Conservation (phyloP, 2,329 filamentous ascomycete genomes). For the Cercospora janseana region DNA sequence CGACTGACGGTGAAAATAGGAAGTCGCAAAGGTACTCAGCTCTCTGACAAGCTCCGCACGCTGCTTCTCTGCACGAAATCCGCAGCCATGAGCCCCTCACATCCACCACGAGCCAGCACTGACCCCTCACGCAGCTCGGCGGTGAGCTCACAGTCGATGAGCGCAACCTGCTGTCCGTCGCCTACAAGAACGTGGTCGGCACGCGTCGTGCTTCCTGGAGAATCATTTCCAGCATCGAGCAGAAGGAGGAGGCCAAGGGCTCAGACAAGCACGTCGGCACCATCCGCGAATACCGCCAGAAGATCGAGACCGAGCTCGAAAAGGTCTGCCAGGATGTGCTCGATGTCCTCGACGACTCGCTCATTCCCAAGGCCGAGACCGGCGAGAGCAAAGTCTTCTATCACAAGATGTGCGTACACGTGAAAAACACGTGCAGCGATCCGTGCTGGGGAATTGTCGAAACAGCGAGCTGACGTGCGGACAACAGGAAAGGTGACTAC, state of each 20-base stretch:
- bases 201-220: conserved; percentile 98
- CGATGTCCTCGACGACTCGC: conserved; percentile 84
- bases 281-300: conserved; percentile 96
- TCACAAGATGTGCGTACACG: conserved; percentile 98
- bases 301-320: conserved; percentile 97
- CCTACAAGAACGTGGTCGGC: conserved; percentile 99
- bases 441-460: no score
- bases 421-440: no score
- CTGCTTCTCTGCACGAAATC: conserved; percentile 19
- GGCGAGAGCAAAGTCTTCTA: conserved; percentile 99
- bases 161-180: conserved; percentile 92
- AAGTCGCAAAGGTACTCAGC: conserved; percentile 81
- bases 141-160: conserved; percentile 68
- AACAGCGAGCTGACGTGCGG: conserved; percentile 6
- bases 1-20: conserved; percentile 53
- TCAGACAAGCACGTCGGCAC: conserved; percentile 89
- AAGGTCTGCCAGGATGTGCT: conserved; percentile 98
- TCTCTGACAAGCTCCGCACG: conserved; percentile 23
- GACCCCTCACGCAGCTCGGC: conserved; percentile 51
- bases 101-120: conserved; percentile 13
- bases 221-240: conserved; percentile 99
- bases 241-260: conserved; percentile 99
- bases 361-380: conserved; percentile 93
- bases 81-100: conserved; percentile 9
- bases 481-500: conserved; percentile 87